Evolutionary conservation across 2,329 filamentous ascomycete species (phyloP).

Genomic region (Diaporthe sp.): DNA sequence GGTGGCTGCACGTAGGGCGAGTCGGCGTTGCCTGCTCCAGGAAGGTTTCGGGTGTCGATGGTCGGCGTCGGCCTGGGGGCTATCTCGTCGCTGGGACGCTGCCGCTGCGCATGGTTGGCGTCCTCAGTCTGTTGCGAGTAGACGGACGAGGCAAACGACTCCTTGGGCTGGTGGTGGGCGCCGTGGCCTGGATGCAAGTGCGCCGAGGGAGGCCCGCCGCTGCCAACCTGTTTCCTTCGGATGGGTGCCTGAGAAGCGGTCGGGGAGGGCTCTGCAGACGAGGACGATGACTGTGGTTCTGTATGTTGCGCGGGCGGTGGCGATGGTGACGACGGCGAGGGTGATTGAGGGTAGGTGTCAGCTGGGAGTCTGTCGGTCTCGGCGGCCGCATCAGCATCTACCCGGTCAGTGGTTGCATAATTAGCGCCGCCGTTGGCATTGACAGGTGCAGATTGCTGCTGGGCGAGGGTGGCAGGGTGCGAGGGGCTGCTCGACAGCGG

Average conservation of each 20-base stretch:
- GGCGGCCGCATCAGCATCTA: conserved; percentile 4
- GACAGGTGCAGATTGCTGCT: conserved; percentile 27
- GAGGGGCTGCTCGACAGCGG: conserved; percentile 50
- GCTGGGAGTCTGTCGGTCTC: background rate
- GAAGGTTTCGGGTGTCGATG: conserved; percentile 38
- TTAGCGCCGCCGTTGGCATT: conserved; percentile 25
- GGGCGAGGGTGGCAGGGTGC: background rate
- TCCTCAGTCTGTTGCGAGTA: conserved; percentile 47
- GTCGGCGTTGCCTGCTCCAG: conserved; percentile 31
- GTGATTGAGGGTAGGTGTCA: conserved; percentile 15
- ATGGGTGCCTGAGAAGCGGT: conserved; percentile 30
- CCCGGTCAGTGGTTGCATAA: conserved; percentile 2
- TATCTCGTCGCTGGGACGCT: conserved; percentile 8
- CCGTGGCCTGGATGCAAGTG: conserved; percentile 1
- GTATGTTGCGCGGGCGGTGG: background rate
- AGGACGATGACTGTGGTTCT: background rate
- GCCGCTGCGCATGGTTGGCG: conserved; percentile 10
- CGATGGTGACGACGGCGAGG: background rate
- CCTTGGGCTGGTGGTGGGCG: conserved; percentile 46
- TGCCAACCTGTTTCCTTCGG: conserved; percentile 37
- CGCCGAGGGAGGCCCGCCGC: conserved; percentile 26
- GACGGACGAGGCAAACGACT: conserved; percentile 48
- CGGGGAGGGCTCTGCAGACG: conserved; percentile 25
- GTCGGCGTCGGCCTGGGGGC: conserved; percentile 44
- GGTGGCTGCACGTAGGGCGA: conserved; percentile 62